Conservation (phyloP, 768 basidiomycete species). For the Suillus subluteus region DNA sequence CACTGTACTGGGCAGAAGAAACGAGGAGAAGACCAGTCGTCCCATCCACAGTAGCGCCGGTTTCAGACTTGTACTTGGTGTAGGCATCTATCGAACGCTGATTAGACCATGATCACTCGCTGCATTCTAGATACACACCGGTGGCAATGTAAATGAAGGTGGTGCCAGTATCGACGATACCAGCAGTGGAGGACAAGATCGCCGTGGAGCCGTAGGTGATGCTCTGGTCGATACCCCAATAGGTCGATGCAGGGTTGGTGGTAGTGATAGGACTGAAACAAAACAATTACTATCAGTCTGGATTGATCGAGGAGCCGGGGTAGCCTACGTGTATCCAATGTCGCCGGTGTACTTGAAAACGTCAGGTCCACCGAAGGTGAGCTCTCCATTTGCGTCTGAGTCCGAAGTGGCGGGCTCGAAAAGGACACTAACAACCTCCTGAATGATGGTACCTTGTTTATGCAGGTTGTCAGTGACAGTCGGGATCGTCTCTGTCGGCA, state of each 20-base stretch:
- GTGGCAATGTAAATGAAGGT: conserved; percentile 54
- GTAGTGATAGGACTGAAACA: conserved; percentile 46
- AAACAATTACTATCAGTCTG: not conserved
- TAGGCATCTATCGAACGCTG: conserved; percentile 27
- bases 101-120: not conserved
- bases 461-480: conserved; percentile 63
- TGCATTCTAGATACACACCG: conserved; percentile 24
- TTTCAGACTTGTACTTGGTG: conserved; percentile 22
- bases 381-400: conserved; percentile 49
- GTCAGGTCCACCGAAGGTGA: conserved; percentile 51
- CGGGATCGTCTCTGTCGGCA: conserved; percentile 38
- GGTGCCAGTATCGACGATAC: conserved; percentile 65
- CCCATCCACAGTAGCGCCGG: conserved; percentile 15
- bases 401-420: conserved; percentile 50
- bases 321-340: conserved; percentile 45
- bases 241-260: conserved; percentile 46
- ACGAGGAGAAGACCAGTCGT: conserved; percentile 20
- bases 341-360: conserved; percentile 34
- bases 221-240: conserved; percentile 65
- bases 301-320: not conserved
- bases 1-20: conserved; percentile 9
- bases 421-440: conserved; percentile 50
- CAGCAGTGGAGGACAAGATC: conserved; percentile 50
- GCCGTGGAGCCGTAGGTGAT: conserved; percentile 51
- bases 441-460: conserved; percentile 40